Base-by-base conservation (phyloP, 2,329 filamentous ascomycete species). In the Lachnellula hyalina region DNA sequence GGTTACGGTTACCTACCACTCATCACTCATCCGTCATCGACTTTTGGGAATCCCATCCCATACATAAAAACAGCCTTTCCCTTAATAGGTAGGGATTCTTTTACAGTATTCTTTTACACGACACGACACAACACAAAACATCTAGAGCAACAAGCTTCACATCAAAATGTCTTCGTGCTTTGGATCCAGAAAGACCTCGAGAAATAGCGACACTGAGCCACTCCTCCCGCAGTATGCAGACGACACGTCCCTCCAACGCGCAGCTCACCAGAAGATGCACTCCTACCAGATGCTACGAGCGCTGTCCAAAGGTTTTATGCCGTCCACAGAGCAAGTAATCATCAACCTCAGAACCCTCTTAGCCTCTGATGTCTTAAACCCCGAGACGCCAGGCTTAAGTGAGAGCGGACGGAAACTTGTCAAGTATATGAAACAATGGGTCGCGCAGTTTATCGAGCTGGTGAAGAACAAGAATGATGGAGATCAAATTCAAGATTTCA, bases 261-360 rank as follows among this genome's bases (percentile, higher is more conserved):
- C 84, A 65, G 79, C 96, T 55, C 89, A 93, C 67, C 85, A 93
- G 71, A 96, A 96, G 77, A 81, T 97, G 57, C 93, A 96, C 73
- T 86, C 86, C 25, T 96, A 96, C 69, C 90, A 96, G 76, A 96
- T 96, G 87, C 70, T 91, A 28, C 82, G 89, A 51, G 93, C 93
- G 52, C 71, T 96, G 9, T 82, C 82, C 1, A 83, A 89, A 66
- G 93, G 93, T 5, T 96, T 85, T 72, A 92, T 97, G 87, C 93
- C 93, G 47, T 94, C 90, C 5, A 96, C 89, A 11, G 86, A 94
- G 63, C 93, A 97, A 70, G 68, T 81, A 62, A 87, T 94, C 65
- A 76, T 86, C 68, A 91, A 95, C 62, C 76, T 97, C 2, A 84
- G 90, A 62, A 89, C 86, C 2, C 73, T 96, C 1, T 77, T 96